Base-by-base conservation (phyloP, 148 eudicot species). In the Amaranthus cruentus region DNA sequence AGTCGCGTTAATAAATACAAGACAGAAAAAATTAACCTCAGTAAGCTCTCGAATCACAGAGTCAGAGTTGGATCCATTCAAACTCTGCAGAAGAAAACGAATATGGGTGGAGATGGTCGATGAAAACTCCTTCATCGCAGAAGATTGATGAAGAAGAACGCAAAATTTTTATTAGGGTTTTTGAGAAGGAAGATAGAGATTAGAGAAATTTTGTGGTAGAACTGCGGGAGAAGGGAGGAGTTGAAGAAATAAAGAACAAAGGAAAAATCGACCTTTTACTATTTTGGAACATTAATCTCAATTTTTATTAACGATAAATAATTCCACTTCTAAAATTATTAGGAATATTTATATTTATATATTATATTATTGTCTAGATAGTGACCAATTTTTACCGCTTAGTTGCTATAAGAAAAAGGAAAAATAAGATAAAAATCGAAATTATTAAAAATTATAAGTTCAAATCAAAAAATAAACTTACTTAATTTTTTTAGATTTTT, bases 41-140 rank as follows among this genome's bases (percentile, higher is more conserved):
- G 71, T 79, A 59, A 91, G 90, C 72, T 89, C 92, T 18, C 80
- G 84, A 14, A 86, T 82, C 58, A 88, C 87, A 5, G 84, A 74
- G 58, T 91, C 88, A 60, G 90, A 88, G 84, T 91, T 85, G 72
- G 95, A 88, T 74, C 81, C 95, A 56, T 84, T 83, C 79, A 87
- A 73, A 78, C 82, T 76, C 52, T 81, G 88, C 7, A 91, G 73
- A 71, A 88, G 85, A 56, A 79, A 88, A 9, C 92, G 88, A 65
- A 89, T 80, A 75, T 89, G 95, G 64, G 77, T 62, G 47, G 86
- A 75, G 52, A 85, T 14, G 48, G 84, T 68, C 60, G 94, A 71
- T 12, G 89, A 83, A 67, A 87, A 80, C 7, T 83, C 83, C 85
- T 77, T 62, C 97, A 91, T 91, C 74, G 81, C 66, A 9, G 72